These are phyloP conservation scores for Zygosaccharomyces bisporus DNA, from an alignment of 805 yeast genomes.

Conservation along the genomic window DNA sequence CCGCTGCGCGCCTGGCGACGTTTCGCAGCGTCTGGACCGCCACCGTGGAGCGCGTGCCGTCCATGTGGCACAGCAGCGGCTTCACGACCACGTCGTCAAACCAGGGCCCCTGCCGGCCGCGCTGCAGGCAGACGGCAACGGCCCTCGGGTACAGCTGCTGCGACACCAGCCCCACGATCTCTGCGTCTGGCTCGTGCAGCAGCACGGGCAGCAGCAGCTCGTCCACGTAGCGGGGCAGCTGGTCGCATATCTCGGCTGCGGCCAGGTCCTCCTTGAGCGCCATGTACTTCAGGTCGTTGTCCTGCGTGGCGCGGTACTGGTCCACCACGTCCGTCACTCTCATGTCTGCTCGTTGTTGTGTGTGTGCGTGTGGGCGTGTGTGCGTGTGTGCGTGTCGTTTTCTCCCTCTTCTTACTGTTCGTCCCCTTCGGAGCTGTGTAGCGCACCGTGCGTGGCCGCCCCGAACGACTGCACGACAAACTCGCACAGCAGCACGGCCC, in stretches of 20 bases:
- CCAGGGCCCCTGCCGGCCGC: constrained; percentile 24
- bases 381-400: background rate
- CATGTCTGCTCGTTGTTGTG: constrained; percentile 6
- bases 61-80: constrained; percentile 9
- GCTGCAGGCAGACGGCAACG: constrained; percentile 38
- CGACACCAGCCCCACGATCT: constrained; percentile 40
- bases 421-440: background rate
- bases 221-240: constrained; percentile 61
- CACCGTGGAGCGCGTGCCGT: constrained; percentile 9
- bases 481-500: constrained; percentile 43
- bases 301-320: constrained; percentile 22
- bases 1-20: constrained; percentile 10
- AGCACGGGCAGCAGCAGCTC: constrained; percentile 34
- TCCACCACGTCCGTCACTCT: constrained; percentile 13
- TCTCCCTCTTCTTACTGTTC: background rate
- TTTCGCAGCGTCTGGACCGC: constrained; percentile 20
- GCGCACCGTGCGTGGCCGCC: background rate
- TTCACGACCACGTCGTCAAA: constrained; percentile 12
- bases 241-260: constrained; percentile 63
- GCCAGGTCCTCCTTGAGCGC: constrained; percentile 89
- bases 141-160: constrained; percentile 47
- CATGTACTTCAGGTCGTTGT: constrained; percentile 33
- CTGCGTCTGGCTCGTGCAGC: constrained; percentile 48
- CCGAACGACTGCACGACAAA: constrained; percentile 33
- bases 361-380: background rate